Base-by-base conservation (phyloP, 139 green algal genomes). In the Picochlorum sp. region DNA sequence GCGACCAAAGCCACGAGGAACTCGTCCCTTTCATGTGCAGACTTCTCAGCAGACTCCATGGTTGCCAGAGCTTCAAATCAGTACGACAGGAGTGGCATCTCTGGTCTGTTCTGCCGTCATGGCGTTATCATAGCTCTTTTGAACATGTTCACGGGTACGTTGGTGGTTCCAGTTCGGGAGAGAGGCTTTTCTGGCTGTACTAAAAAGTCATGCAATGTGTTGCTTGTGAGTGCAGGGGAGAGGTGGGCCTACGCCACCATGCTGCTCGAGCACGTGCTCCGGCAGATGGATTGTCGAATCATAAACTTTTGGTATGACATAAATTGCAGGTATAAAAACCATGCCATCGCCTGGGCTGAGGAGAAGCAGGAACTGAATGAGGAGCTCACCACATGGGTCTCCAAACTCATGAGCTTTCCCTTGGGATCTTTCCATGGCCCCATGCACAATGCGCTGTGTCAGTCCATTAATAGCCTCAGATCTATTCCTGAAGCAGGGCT, bases 381-480 rank as follows among this genome's bases (percentile, higher is more conserved):
- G 2, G 47, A 52, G 47, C 47, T 52, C 47, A 52, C 47, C 47
- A 52, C 47, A 52, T 52, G 47, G 47, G 47, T 52, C 47, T 52
- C 47, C 47, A 52, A 52, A 52, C 47, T 52, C 47, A 52, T 52
- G 47, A 52, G 47, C 47, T 52, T 52, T 52, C 47, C 47, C 47
- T 52, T 52, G 47, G 47, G 47, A 52, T 52, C 47, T 52, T 52
- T 52, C 47, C 47, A 52, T 52, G 47, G 47, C 47, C 47, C 47
- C 47, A 52, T 52, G 47, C 47, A 52, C 47, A 52, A 52, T 52
- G 47, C 47, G 47, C 47, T 52, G 47, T 52, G 47, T 52, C 47
- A 52, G 47, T 52, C 47, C 15, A 52, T 52, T n/a, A 52, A 52
- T 24, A 52, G 47, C 47, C 47, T 52, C 47, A 52, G 47, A 52